Percentiles rank a stretch among this genome's conserved stretches.
phyloP scores from a whole-genome alignment of 2,329 filamentous ascomycete species.

The Penicillium sp. region DNA sequence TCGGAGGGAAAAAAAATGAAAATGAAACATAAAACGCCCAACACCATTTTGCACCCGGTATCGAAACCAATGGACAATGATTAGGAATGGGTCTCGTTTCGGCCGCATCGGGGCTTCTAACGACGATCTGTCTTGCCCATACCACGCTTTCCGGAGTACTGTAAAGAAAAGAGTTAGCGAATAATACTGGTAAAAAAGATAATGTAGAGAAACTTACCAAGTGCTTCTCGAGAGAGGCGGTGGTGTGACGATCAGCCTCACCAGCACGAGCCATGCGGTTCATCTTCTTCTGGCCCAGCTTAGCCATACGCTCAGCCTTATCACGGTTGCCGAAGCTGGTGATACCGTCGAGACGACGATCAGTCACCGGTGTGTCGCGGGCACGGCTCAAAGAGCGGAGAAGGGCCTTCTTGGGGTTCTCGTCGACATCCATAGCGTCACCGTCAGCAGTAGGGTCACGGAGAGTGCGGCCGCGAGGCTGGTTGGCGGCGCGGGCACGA shows the following conservation, averaged over 20 bases:
- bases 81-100: constrained; percentile 31
- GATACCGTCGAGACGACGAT: constrained; percentile 55
- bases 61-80: constrained; percentile 30
- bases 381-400: constrained; percentile 71
- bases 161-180: constrained; percentile 30
- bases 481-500: constrained; percentile 61
- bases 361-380: constrained; percentile 52
- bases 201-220: constrained; percentile 62
- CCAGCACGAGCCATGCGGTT: constrained; percentile 96
- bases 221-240: constrained; percentile 80
- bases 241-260: constrained; percentile 89
- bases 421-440: constrained; percentile 65
- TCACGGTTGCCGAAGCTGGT: constrained; percentile 62
- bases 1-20: constrained; percentile 4
- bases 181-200: background rate
- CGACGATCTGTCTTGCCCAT: constrained; percentile 74
- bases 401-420: constrained; percentile 48
- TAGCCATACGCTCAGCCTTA: constrained; percentile 82
- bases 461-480: constrained; percentile 63
- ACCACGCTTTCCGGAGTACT: constrained; percentile 87
- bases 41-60: constrained; percentile 34
- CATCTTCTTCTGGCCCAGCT: constrained; percentile 96
- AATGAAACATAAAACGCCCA: constrained; percentile 18
- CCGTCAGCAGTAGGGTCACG: constrained; percentile 64
- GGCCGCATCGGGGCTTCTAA: constrained; percentile 29